These are phyloP conservation scores for Saccharomycopsis phalli DNA, from an alignment of 1,139 yeast species.

Conservation along the genomic window DNA sequence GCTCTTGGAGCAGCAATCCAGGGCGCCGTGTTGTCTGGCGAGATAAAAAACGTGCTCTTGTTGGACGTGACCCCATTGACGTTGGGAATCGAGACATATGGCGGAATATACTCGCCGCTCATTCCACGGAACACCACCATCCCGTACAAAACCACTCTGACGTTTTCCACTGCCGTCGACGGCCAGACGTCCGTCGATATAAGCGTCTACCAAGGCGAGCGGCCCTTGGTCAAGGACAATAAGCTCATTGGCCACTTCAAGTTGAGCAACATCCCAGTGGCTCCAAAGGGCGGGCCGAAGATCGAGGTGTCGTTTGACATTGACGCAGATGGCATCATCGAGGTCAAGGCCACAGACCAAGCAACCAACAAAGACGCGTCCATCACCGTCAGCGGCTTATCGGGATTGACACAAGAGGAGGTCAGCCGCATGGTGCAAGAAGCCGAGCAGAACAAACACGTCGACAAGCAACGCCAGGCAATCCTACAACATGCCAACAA, in stretches of 20 bases:
- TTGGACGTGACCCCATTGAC: constrained; percentile 75
- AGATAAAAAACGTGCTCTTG: constrained; percentile 58
- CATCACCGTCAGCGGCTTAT: constrained; percentile 61
- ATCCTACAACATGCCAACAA: constrained; percentile 40
- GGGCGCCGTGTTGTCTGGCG: constrained; percentile 70
- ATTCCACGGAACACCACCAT: constrained; percentile 70
- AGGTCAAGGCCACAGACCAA: constrained; percentile 62
- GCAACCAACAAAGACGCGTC: constrained; percentile 48
- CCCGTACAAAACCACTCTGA: constrained; percentile 62
- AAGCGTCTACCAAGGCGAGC: constrained; percentile 71
- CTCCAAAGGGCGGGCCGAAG: constrained; percentile 73
- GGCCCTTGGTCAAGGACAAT: constrained; percentile 65
- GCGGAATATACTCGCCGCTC: constrained; percentile 71
- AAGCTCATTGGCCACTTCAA: constrained; percentile 66
- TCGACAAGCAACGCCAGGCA: constrained; percentile 11
- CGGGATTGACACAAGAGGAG: constrained; percentile 60
- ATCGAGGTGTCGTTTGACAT: constrained; percentile 66
- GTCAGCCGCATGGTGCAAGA: constrained; percentile 48
- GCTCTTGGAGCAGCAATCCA: constrained; percentile 82
- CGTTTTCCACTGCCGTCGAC: constrained; percentile 78
- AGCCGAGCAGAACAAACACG: constrained; percentile 22
- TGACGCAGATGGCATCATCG: constrained; percentile 77
- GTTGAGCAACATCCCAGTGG: constrained; percentile 55
- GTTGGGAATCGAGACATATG: constrained; percentile 73
- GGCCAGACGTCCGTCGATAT: constrained; percentile 76